phyloP scores from a whole-genome alignment of 768 basidiomycete species.

The Mycena crocata region DNA sequence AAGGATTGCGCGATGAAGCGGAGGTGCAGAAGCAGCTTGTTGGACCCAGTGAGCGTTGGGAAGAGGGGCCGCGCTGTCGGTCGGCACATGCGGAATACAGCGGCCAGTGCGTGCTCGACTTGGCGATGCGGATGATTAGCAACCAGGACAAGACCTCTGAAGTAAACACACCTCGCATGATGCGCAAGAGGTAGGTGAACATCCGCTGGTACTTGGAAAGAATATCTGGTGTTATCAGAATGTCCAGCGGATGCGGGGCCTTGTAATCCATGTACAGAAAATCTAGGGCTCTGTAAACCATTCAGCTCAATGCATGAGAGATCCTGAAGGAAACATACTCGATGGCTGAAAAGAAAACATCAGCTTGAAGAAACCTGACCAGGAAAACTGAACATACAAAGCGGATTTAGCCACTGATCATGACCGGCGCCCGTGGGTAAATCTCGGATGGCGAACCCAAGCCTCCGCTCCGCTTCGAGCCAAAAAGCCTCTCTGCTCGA shows the following conservation, averaged over 20 bases:
- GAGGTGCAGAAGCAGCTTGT: constrained; percentile 71
- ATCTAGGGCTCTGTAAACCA: constrained; percentile 75
- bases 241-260: constrained; percentile 81
- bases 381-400: constrained; percentile 63
- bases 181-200: constrained; percentile 82
- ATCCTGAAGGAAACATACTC: constrained; percentile 40
- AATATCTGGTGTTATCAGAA: constrained; percentile 76
- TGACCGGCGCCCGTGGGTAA: constrained; percentile 70
- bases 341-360: constrained; percentile 32
- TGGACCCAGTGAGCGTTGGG: constrained; percentile 64
- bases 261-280: constrained; percentile 93
- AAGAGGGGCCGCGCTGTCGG: constrained; percentile 60
- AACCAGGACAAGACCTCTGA: neutral
- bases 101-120: constrained; percentile 78
- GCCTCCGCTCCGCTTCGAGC: constrained; percentile 77
- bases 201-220: constrained; percentile 89
- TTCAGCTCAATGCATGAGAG: neutral
- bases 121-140: constrained; percentile 12
- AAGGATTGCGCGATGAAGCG: constrained; percentile 82
- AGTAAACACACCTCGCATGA: constrained; percentile 73
- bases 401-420: constrained; percentile 85
- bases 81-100: constrained; percentile 74
- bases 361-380: neutral
- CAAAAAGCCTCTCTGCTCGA: constrained; percentile 41
- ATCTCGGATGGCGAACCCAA: constrained; percentile 89